Conservation (phyloP, 257 asterid genomes). For the Euphrasia confusa region DNA sequence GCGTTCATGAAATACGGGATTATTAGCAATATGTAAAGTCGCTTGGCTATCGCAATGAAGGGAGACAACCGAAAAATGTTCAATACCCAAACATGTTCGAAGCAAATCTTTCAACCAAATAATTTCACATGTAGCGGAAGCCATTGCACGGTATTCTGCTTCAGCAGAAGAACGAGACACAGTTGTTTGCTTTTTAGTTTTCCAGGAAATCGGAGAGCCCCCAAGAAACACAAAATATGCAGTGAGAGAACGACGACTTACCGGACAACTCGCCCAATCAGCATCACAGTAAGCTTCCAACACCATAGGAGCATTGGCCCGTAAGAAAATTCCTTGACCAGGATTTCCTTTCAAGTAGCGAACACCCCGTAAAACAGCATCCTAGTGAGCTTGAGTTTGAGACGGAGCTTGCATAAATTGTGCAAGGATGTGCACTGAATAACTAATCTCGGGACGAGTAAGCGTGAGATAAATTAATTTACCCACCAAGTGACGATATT, state of each 20-base stretch:
- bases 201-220: too few relatives aligned
- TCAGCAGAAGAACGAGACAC: too few relatives aligned
- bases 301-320: background rate
- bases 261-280: too few relatives aligned
- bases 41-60: background rate
- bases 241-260: too few relatives aligned
- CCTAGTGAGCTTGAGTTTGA: background rate
- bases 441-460: too few relatives aligned
- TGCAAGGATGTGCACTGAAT: too few relatives aligned
- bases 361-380: background rate
- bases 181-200: too few relatives aligned
- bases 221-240: too few relatives aligned
- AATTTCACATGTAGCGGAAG: background rate
- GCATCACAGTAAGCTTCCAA: too few relatives aligned
- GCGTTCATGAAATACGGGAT: background rate
- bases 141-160: background rate
- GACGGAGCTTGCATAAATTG: too few relatives aligned
- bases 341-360: background rate
- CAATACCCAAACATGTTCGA: background rate
- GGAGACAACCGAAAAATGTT: background rate
- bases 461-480: too few relatives aligned
- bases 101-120: background rate
- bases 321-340: background rate
- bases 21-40: background rate
- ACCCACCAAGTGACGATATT: too few relatives aligned